Conservation (phyloP, 2,329 filamentous ascomycete species). For the Sclerotinia borealis region DNA sequence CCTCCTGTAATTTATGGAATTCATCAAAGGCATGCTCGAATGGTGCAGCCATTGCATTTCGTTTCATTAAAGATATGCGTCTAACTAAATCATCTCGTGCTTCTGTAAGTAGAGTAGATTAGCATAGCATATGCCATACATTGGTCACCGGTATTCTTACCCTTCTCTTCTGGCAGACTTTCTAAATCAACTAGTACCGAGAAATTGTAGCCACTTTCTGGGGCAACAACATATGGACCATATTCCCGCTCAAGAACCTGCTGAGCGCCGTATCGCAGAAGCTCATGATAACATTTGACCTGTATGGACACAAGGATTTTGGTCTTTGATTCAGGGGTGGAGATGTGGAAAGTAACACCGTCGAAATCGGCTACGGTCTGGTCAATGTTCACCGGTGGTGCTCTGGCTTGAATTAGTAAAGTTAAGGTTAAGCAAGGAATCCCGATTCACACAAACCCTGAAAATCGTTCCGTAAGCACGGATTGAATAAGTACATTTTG, state of each 20-base stretch:
- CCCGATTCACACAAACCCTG: slow-evolving; percentile 25
- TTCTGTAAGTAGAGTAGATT: slow-evolving; percentile 41
- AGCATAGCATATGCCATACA: slow-evolving; percentile 11
- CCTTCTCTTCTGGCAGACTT: slow-evolving; percentile 72
- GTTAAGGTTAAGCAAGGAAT: slow-evolving; percentile 5
- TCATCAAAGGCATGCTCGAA: slow-evolving; percentile 97
- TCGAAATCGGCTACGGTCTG: slow-evolving; percentile 99
- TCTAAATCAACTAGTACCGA: slow-evolving; percentile 87
- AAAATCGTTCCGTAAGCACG: slow-evolving; percentile 87
- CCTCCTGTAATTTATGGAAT: slow-evolving; percentile 78
- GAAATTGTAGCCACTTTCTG: slow-evolving; percentile 93
- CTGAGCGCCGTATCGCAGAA: slow-evolving; percentile 89
- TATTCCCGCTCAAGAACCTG: slow-evolving; percentile 92
- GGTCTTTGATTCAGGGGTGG: slow-evolving; percentile 86
- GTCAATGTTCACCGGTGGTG: slow-evolving; percentile 82
- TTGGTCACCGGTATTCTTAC: slow-evolving; percentile 36
- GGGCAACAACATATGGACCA: slow-evolving; percentile 78
- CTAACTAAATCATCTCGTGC: slow-evolving; percentile 79
- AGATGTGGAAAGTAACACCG: slow-evolving; percentile 97
- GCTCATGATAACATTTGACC: slow-evolving; percentile 90
- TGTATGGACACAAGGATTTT: slow-evolving; percentile 92
- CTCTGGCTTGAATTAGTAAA: slow-evolving; percentile 48
- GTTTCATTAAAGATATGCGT: slow-evolving; percentile 87
- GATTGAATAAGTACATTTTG: slow-evolving; percentile 98
- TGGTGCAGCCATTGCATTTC: slow-evolving; percentile 96